Conservation (phyloP, 129 eudicot species). For the Artemisia tridentata region DNA sequence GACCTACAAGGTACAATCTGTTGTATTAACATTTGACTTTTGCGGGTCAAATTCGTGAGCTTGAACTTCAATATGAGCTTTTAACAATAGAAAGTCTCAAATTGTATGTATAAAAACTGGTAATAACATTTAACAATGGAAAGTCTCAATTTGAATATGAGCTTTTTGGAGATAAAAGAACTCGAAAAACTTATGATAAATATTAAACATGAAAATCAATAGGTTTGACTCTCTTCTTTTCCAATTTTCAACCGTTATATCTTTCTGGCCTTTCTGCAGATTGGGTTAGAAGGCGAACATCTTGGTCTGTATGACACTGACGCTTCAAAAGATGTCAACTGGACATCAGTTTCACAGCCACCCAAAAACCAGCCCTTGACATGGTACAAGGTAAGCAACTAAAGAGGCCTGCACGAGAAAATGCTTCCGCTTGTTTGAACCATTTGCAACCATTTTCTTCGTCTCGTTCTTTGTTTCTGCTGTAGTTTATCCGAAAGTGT, state of each 20-base stretch:
- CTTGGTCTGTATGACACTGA: slow-evolving; percentile 48
- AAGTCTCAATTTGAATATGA: neutral
- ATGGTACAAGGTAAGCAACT: slow-evolving; percentile 89
- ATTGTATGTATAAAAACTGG: neutral
- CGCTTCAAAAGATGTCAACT: slow-evolving; percentile 45
- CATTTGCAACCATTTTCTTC: neutral
- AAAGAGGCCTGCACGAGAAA: neutral
- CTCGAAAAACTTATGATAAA: neutral
- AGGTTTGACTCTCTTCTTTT: too few species aligned
- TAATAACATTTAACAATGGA: neutral
- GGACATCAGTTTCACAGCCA: slow-evolving; percentile 62
- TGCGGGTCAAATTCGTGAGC: neutral
- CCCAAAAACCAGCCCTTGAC: slow-evolving; percentile 87
- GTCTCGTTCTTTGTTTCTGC: neutral
- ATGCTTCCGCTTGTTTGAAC: too few species aligned
- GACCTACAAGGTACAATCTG: slow-evolving; percentile 66
- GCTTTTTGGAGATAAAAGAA: slow-evolving; percentile 1
- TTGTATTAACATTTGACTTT: slow-evolving; percentile 24
- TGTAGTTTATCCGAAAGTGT: neutral
- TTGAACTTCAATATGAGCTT: neutral
- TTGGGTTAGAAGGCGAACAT: slow-evolving; percentile 84
- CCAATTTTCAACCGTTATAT: too few species aligned
- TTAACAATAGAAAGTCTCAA: neutral
- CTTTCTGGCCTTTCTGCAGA: slow-evolving; percentile 38
- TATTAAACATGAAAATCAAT: neutral